Base-by-base conservation (phyloP, 2,329 filamentous ascomycete species). In the Fusarium oligoseptatum region DNA sequence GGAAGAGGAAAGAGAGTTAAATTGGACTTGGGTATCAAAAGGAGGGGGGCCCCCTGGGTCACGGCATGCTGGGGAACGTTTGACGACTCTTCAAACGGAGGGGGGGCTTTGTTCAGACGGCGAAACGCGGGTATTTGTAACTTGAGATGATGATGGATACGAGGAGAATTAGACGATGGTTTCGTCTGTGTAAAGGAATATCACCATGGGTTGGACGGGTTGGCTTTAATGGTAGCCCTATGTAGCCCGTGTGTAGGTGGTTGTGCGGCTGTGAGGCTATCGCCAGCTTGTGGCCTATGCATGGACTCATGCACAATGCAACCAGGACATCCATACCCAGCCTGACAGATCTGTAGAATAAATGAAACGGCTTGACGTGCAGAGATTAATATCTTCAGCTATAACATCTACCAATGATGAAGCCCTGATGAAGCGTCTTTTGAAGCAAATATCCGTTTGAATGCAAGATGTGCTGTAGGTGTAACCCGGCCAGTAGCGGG, bases 51-150 rank as follows among this genome's bases (percentile, higher is more conserved):
- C 62, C 62, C 67, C 60, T 74, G 64, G 66, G 71, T 65, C 71
- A 80, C 79, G 48, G 41, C 74, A 76, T 69, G 77, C 45, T 72
- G 77, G 57, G 73, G 48, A 66, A 80, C 74, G 79, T 79, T 69
- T 41, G 75, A 79, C 73, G 60, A 50, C 64, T 65, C 63, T 62
- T 50, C 68, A 76, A 77, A 79, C 74, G 67, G 67, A 72, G 32
- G 67, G 34, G 66, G 62, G 11, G 43, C 4, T 45, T 74, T 55
- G 48, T 55, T 32, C 17, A 50, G 34, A 55, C 48, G 60, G 32
- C 24, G 45, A 27, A 41, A 56, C 32, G 36, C 22, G 20, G 14
- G 29, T 66, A 4, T 14, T 34, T 60, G 50, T 32, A 50, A n/a
- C 17, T 55, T 55, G 48, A 55, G 27, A 32, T 20, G 27, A 32